Conservation (phyloP, 495 filamentous ascomycete species). For the Aspergillus nidulans region DNA sequence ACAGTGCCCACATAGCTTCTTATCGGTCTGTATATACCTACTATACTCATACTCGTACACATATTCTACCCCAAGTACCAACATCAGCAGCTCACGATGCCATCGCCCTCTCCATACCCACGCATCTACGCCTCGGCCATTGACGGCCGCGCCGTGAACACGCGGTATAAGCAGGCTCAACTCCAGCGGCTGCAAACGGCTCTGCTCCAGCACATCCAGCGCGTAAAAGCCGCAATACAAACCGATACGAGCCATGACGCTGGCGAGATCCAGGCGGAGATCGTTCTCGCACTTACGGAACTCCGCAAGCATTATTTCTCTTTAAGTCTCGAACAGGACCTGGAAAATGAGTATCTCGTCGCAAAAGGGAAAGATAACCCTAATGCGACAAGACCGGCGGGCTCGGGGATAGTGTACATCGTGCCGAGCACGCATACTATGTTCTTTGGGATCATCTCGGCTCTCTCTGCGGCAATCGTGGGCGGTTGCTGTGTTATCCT, state of each 20-base stretch:
- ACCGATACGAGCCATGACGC: slow-evolving; percentile 30
- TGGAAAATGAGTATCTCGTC: slow-evolving; percentile 48
- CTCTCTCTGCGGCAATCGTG: slow-evolving; percentile 45
- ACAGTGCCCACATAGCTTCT: no score
- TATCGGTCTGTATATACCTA: no score
- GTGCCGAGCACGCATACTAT: slow-evolving; percentile 42
- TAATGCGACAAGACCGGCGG: slow-evolving; percentile 12
- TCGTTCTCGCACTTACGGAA: slow-evolving; percentile 35
- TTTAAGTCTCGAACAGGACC: slow-evolving; percentile 33
- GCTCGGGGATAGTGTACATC: slow-evolving; percentile 49
- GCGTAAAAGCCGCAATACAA: slow-evolving; percentile 36
- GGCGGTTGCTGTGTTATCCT: slow-evolving; percentile 51
- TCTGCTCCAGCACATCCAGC: slow-evolving; percentile 26
- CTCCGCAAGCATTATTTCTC: slow-evolving; percentile 41
- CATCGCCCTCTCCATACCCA: slow-evolving; percentile 22
- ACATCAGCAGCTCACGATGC: slow-evolving; percentile 19
- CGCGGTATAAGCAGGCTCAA: slow-evolving; percentile 42
- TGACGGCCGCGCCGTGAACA: slow-evolving; percentile 44
- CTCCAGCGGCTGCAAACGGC: slow-evolving; percentile 38
- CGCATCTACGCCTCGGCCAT: slow-evolving; percentile 39
- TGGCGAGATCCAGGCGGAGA: slow-evolving; percentile 40
- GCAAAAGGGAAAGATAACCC: slow-evolving; percentile 35
- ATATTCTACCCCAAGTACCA: no score
- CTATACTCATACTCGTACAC: no score
- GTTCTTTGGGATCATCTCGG: slow-evolving; percentile 44